phyloP scores from a whole-genome alignment of 2,329 filamentous ascomycete species.

The Dothidotthia symphoricarpi region DNA sequence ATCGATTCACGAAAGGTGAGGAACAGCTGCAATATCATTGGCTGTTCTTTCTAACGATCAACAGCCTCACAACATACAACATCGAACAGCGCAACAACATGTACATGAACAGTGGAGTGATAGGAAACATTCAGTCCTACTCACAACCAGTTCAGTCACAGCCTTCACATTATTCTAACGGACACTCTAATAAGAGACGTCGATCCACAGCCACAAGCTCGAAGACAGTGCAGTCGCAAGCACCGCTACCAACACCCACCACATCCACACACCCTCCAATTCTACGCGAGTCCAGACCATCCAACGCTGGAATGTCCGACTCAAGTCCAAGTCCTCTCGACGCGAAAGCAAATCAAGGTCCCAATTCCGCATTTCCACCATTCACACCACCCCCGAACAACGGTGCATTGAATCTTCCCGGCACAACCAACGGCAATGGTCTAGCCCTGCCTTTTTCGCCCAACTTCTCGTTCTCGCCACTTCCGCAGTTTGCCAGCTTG shows the following conservation, averaged over 20 bases:
- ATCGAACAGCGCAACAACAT: conserved; percentile 41
- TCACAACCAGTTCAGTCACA: conserved; percentile 27
- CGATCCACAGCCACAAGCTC: conserved; percentile 31
- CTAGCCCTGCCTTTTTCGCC: conserved; percentile 43
- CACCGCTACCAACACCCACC: conserved; percentile 32
- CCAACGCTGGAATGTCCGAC: conserved; percentile 24
- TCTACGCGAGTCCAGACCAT: conserved; percentile 18
- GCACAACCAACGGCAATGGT: conserved; percentile 17
- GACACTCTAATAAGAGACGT: conserved; percentile 37
- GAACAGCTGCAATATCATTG: background rate
- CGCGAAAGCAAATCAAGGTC: conserved; percentile 18
- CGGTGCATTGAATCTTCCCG: conserved; percentile 15
- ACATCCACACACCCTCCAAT: conserved; percentile 29
- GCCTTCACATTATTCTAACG: conserved; percentile 29
- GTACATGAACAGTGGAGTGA: conserved; percentile 35
- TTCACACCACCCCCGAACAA: conserved; percentile 31
- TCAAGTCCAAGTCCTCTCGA: conserved; percentile 25
- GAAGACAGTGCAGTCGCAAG: conserved; percentile 20
- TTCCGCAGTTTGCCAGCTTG: conserved; percentile 37
- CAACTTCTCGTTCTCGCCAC: conserved; percentile 40
- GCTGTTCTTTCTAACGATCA: conserved; percentile 10
- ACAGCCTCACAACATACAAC: conserved; percentile 36
- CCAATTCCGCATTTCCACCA: conserved; percentile 23
- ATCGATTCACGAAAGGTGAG: conserved; percentile 57
- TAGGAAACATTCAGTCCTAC: conserved; percentile 26